phyloP scores from a whole-genome alignment of 257 asterid species.

The Phtheirospermum japonicum region DNA sequence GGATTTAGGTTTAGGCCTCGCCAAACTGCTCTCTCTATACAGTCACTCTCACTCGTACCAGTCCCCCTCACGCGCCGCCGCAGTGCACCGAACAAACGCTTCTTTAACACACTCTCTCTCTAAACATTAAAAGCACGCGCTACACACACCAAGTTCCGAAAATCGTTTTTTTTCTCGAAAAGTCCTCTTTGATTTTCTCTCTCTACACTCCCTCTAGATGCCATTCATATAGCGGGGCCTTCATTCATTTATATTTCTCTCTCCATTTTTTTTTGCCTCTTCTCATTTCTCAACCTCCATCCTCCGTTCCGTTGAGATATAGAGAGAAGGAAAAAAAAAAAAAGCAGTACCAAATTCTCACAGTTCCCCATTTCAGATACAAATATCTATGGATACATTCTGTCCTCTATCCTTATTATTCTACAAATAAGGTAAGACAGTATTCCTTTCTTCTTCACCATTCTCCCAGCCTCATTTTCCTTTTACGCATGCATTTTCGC shows the following conservation, averaged over 20 bases:
- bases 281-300: conserved; percentile 26
- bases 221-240: conserved; percentile 14
- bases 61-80: conserved; percentile 30
- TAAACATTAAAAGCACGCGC: conserved; percentile 15
- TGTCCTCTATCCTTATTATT: conserved; percentile 24
- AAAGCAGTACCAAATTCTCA: conserved; percentile 30
- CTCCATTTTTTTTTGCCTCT: conserved; percentile 29
- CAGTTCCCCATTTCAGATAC: conserved; percentile 24
- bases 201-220: not conserved
- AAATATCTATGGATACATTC: conserved; percentile 29
- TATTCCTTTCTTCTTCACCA: conserved; percentile 53
- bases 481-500: conserved; percentile 31
- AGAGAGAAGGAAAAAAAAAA: conserved; percentile 16
- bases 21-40: conserved; percentile 15
- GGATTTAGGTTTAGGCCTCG: conserved; percentile 14
- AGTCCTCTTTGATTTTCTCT: not conserved
- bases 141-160: conserved; percentile 13
- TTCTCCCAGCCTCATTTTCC: conserved; percentile 23
- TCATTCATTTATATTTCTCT: conserved; percentile 24
- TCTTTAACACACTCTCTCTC: not conserved
- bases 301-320: too few species aligned
- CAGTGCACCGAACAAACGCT: not conserved
- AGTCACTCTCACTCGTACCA: not conserved
- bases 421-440: conserved; percentile 21
- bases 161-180: not conserved